These are phyloP conservation scores for Leccinum longicurvipes DNA, from an alignment of 768 basidiomycete species.

Conservation along the genomic window DNA sequence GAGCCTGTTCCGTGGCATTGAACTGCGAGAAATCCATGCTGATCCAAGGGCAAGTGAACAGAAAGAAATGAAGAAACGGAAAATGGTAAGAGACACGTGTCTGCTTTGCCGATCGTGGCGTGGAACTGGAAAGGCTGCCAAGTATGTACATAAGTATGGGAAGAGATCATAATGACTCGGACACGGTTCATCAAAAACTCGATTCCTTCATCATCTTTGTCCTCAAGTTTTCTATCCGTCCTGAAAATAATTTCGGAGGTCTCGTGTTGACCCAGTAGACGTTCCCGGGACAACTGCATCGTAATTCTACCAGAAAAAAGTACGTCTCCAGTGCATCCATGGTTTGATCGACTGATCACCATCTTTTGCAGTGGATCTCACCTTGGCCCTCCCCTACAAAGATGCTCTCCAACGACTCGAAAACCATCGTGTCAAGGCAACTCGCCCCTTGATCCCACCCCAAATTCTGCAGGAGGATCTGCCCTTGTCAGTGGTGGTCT, in stretches of 20 bases:
- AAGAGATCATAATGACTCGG: neutral
- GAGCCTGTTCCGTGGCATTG: slow-evolving; percentile 90
- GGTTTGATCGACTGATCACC: slow-evolving; percentile 1
- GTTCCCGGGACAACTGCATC: slow-evolving; percentile 14
- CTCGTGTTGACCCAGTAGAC: slow-evolving; percentile 11
- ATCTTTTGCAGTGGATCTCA: slow-evolving; percentile 36
- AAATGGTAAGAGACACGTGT: slow-evolving; percentile 5
- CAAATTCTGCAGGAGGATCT: slow-evolving; percentile 93
- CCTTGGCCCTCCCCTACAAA: slow-evolving; percentile 72
- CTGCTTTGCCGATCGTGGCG: slow-evolving; percentile 9
- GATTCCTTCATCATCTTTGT: neutral
- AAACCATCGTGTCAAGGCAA: slow-evolving; percentile 82
- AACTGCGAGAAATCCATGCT: slow-evolving; percentile 90
- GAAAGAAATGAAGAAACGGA: neutral
- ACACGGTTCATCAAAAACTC: neutral
- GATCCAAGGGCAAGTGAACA: slow-evolving; percentile 1
- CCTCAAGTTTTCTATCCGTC: too few relatives aligned
- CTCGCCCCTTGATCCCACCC: slow-evolving; percentile 87
- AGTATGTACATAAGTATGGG: neutral
- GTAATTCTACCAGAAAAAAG: slow-evolving; percentile 9
- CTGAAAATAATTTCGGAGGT: neutral
- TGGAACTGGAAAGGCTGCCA: neutral
- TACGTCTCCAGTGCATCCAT: slow-evolving; percentile 7
- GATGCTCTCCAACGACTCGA: slow-evolving; percentile 80
- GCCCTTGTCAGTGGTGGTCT: slow-evolving; percentile 56